phyloP scores from a whole-genome alignment of 2,329 filamentous ascomycete genomes.

The Tolypocladium cylindrosporum region DNA sequence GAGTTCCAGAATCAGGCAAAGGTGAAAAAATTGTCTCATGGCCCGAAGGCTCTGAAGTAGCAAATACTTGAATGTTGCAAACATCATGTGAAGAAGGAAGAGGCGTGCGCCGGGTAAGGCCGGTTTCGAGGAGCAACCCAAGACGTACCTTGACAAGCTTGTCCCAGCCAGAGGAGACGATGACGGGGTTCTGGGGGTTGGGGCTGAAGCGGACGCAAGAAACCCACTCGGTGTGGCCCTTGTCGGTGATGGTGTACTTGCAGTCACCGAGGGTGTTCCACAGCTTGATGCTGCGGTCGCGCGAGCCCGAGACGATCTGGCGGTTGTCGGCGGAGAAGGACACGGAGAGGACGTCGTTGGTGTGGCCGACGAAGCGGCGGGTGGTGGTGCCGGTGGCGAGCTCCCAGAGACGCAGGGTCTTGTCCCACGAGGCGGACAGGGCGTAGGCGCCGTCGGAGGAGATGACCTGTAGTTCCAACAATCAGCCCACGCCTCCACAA shows the following conservation, averaged over 20 bases:
- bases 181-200: slow-evolving; percentile 99
- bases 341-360: slow-evolving; percentile 98
- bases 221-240: slow-evolving; percentile 99
- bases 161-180: slow-evolving; percentile 97
- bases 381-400: slow-evolving; percentile 95
- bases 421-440: slow-evolving; percentile 98
- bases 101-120: background rate
- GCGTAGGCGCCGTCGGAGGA: slow-evolving; percentile 99
- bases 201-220: slow-evolving; percentile 99
- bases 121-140: slow-evolving; percentile 1
- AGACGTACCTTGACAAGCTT: slow-evolving; percentile 97
- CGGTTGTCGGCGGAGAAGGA: slow-evolving; percentile 99
- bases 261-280: slow-evolving; percentile 99
- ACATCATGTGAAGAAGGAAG: slow-evolving; percentile 60
- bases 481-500: slow-evolving; percentile 11
- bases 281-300: slow-evolving; percentile 98
- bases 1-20: slow-evolving; percentile 58
- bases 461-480: slow-evolving; percentile 61
- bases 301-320: slow-evolving; percentile 97
- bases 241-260: slow-evolving; percentile 99
- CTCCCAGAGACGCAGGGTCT: slow-evolving; percentile 99
- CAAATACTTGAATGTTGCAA: slow-evolving; percentile 93
- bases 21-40: slow-evolving; percentile 97
- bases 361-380: slow-evolving; percentile 97
- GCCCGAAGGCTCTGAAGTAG: slow-evolving; percentile 99